A percentile compares a stretch with the other conserved stretches of the same genome.
Evolutionary conservation across 441 rosid species (phyloP).

Genomic region (Croton laevigatus): DNA sequence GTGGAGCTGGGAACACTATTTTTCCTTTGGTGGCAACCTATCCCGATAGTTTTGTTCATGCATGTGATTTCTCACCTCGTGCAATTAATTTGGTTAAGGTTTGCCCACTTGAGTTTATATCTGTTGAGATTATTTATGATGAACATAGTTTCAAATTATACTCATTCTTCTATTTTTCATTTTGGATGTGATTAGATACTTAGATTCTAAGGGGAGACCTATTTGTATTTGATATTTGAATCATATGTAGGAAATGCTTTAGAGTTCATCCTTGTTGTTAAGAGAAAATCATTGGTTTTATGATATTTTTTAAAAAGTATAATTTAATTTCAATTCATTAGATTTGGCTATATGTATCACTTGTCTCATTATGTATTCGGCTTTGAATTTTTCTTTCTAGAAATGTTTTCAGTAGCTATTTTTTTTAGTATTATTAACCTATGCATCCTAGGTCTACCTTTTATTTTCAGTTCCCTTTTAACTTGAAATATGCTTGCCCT

Average conservation of each 20-base stretch:
- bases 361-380: neutral
- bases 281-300: neutral
- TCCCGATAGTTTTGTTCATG: conserved; percentile 74
- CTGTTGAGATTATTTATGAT: neutral
- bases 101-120: conserved; percentile 21
- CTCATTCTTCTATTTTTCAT: neutral
- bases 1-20: conserved; percentile 92
- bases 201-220: conserved; percentile 2
- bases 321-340: neutral
- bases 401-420: neutral
- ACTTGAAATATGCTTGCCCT: too few species aligned
- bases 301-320: neutral
- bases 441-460: neutral
- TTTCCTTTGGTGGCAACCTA: conserved; percentile 77
- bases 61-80: conserved; percentile 87
- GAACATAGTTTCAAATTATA: conserved; percentile 1
- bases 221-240: neutral
- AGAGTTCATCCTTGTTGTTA: neutral
- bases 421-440: neutral
- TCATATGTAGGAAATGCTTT: neutral
- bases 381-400: neutral
- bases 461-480: neutral
- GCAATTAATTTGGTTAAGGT: conserved; percentile 92
- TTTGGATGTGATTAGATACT: neutral
- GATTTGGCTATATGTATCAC: neutral